Evolutionary conservation across 179 eudicot genomes (phyloP).

Genomic region (Spergularia azorica): DNA sequence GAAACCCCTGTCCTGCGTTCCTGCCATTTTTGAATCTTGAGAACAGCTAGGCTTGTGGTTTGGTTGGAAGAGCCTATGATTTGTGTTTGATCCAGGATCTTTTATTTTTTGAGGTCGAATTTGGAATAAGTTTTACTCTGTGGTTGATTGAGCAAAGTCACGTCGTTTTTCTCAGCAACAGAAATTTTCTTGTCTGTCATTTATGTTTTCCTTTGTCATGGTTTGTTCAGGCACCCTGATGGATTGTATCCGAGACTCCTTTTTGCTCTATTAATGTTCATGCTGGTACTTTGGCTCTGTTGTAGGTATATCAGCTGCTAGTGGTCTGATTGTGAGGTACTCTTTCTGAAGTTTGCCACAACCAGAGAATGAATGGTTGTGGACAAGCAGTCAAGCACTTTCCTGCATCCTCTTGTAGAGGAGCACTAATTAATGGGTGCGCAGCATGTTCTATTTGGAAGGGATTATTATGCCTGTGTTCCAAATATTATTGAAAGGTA

Average conservation of each 20-base stretch:
- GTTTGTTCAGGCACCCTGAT: background rate
- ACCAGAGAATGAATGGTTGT: conserved; percentile 7
- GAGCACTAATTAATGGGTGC: background rate
- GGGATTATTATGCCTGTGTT: background rate
- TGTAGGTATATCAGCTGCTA: conserved; percentile 13
- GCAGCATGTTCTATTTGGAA: background rate
- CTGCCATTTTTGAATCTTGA: no score
- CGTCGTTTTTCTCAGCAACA: background rate
- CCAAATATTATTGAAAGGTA: conserved; percentile 2
- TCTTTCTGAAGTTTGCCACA: background rate
- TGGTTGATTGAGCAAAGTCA: background rate
- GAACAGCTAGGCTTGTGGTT: no score
- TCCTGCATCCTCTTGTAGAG: background rate
- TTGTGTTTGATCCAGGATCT: no score
- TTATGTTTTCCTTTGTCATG: background rate
- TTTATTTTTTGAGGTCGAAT: no score
- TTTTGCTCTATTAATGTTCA: background rate
- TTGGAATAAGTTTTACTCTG: no score
- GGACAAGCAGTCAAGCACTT: background rate
- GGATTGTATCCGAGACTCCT: background rate
- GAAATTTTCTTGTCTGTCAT: background rate
- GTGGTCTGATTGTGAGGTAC: background rate
- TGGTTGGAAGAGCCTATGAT: no score
- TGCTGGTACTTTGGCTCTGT: background rate
- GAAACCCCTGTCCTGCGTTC: no score